Percentiles rank a stretch among this genome's conserved stretches.
Evolutionary conservation across 768 basidiomycete species (phyloP).

Genomic region (Russula virescens): DNA sequence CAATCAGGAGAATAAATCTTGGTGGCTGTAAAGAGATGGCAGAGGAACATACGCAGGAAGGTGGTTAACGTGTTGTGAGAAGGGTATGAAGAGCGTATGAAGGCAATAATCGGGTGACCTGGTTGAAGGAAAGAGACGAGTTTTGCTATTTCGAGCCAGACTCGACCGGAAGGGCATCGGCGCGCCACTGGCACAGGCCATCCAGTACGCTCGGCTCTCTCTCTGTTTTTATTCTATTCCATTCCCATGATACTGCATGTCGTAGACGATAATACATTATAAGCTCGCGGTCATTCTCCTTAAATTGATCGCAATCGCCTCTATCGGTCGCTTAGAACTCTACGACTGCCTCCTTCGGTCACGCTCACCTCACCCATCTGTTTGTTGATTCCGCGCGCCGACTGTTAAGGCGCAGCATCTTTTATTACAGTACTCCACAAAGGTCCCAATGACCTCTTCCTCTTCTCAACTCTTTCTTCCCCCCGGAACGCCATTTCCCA

Average conservation of each 20-base stretch:
- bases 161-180: constrained; percentile 6
- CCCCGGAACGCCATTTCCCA: constrained; percentile 74
- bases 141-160: constrained; percentile 6
- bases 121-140: constrained; percentile 2
- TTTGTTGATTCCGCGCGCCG: constrained; percentile 5
- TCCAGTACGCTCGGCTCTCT: no score
- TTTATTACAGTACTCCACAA: no score
- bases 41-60: constrained; percentile 1
- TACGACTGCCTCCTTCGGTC: constrained; percentile 4
- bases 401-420: not conserved
- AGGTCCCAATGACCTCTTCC: constrained; percentile 17
- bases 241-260: not conserved
- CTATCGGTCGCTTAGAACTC: not conserved
- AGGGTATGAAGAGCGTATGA: constrained; percentile 7
- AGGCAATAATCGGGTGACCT: not conserved
- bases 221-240: no score
- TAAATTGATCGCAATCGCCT: not conserved
- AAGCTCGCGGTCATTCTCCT: not conserved
- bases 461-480: constrained; percentile 69
- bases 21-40: not conserved
- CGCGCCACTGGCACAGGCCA: constrained; percentile 1
- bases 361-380: not conserved
- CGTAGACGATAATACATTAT: constrained; percentile 1
- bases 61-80: constrained; percentile 1
- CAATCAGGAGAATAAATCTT: not conserved